These are phyloP conservation scores for Russula olivacea DNA, from an alignment of 768 basidiomycete genomes.

Conservation along the genomic window DNA sequence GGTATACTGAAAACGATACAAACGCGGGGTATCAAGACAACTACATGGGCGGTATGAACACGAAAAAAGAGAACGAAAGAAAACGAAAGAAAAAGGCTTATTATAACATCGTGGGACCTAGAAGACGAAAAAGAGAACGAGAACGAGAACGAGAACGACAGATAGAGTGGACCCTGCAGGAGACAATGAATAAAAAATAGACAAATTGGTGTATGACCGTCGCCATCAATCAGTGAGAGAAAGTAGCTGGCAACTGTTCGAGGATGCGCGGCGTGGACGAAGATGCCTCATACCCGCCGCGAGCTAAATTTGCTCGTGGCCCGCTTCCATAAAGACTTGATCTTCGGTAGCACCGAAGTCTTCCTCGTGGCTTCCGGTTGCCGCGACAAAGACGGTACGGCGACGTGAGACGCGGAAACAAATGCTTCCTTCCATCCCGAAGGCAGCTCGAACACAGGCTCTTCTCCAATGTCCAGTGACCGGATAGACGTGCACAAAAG, in stretches of 20 bases:
- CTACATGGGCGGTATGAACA: background rate
- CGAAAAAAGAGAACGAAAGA: background rate
- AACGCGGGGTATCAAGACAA: background rate
- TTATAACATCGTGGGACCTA: background rate
- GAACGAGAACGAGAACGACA: too few relatives aligned
- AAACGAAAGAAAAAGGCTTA: too few relatives aligned
- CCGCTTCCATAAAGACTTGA: slow-evolving; percentile 21
- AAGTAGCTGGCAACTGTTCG: background rate
- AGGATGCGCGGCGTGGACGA: background rate
- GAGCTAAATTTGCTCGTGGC: slow-evolving; percentile 9
- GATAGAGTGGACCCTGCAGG: background rate
- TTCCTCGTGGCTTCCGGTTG: slow-evolving; percentile 1
- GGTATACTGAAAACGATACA: background rate
- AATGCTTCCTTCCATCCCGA: slow-evolving; percentile 12
- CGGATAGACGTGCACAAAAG: slow-evolving; percentile 10
- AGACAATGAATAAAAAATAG: background rate
- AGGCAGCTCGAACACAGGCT: slow-evolving; percentile 14
- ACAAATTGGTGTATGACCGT: background rate
- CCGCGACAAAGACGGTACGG: background rate
- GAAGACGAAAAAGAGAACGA: background rate
- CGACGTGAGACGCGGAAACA: background rate
- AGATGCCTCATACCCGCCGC: slow-evolving; percentile 2
- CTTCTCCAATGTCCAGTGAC: slow-evolving; percentile 19
- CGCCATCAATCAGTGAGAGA: background rate
- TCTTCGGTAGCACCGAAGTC: slow-evolving; percentile 7